Conservation (phyloP, 805 yeast species). For the Ogataea philodendri region DNA sequence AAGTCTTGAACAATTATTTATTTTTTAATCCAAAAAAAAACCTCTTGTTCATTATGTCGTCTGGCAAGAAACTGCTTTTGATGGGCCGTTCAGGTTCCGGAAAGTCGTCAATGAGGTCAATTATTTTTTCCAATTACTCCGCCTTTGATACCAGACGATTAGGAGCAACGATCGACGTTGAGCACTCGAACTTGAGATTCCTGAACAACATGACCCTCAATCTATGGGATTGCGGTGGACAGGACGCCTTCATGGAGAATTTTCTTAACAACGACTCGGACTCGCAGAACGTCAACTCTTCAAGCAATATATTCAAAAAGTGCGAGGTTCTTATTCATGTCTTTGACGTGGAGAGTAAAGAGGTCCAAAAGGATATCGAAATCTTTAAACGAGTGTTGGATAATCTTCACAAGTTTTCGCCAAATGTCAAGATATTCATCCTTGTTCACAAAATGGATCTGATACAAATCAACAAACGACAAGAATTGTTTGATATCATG, state of each 20-base stretch:
- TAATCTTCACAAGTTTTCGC: slow-evolving; percentile 79
- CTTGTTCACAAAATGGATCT: slow-evolving; percentile 94
- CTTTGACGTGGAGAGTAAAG: slow-evolving; percentile 91
- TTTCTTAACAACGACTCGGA: slow-evolving; percentile 56
- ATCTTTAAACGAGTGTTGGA: slow-evolving; percentile 82
- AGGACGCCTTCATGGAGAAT: slow-evolving; percentile 93
- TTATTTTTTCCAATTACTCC: slow-evolving; percentile 91
- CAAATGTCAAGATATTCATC: slow-evolving; percentile 88
- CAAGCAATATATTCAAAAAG: slow-evolving; percentile 91
- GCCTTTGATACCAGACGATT: slow-evolving; percentile 94
- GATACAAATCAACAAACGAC: slow-evolving; percentile 81
- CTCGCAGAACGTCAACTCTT: slow-evolving; percentile 40
- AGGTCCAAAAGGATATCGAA: slow-evolving; percentile 88
- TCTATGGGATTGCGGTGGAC: slow-evolving; percentile 98
- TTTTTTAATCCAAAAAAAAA: slow-evolving; percentile 5
- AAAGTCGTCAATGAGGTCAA: slow-evolving; percentile 95
- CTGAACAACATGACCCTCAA: slow-evolving; percentile 93
- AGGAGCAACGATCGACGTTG: slow-evolving; percentile 98
- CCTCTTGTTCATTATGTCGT: slow-evolving; percentile 21
- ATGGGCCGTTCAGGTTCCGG: slow-evolving; percentile 98
- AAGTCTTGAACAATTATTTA: not conserved
- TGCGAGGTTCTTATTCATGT: slow-evolving; percentile 95
- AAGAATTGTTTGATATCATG: slow-evolving; percentile 79
- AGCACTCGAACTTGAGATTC: slow-evolving; percentile 89
- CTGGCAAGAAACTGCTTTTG: slow-evolving; percentile 59